Base-by-base conservation (phyloP, 2,329 filamentous ascomycete genomes). In the Pseudogymnoascus sp. region DNA sequence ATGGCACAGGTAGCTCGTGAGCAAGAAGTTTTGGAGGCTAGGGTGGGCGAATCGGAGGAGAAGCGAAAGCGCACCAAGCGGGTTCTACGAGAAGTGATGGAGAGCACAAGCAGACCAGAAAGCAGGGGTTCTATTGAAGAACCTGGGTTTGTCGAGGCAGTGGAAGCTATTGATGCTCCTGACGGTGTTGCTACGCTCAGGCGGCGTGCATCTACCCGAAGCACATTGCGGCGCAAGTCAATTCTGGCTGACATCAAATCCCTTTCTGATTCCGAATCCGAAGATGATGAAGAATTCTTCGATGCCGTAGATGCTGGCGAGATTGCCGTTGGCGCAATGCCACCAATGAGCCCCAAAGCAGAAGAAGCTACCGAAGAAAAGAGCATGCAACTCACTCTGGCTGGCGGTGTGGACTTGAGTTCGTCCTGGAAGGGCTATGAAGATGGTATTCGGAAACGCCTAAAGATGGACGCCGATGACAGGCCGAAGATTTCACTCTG, bases 1-100 rank as follows among this genome's bases (percentile, higher is more conserved):
- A 97, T 99, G 95, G 92, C 95, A 8, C 88, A 93, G 70, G 89
- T 99, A n/a, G 95, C 93, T 16, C 87, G 86, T 63, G 95, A 99
- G 74, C 95, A 99, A 70, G 95, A 98, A 75, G 85, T 92, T 61
- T 82, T 99, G 1, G 91, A 98, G 73, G 90, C 86, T 37, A 89
- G 88, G 64, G 90, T 97, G 65, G 91, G 90, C 50, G 90, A 96
- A 75, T 90, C 92, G 1, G 93, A 98, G 74, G 84, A 89, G 72
- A 98, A 96, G 80, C 85, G 92, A 63, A 93, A 90, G 73, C 84
- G 90, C 66, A 95, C 95, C 3, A 98, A 96, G 79, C 87, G 89
- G 66, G 93, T 92, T 2, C 82, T 99, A 24, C 90, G 89, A 65
- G 93, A 97, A 72, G 91, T 90, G 1, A 83, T 96, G 46, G 90